A percentile compares a stretch with the other conserved stretches of the same genome.
Conservation (phyloP, 1,284 basidiomycete species). For the Marasmius sp. region DNA sequence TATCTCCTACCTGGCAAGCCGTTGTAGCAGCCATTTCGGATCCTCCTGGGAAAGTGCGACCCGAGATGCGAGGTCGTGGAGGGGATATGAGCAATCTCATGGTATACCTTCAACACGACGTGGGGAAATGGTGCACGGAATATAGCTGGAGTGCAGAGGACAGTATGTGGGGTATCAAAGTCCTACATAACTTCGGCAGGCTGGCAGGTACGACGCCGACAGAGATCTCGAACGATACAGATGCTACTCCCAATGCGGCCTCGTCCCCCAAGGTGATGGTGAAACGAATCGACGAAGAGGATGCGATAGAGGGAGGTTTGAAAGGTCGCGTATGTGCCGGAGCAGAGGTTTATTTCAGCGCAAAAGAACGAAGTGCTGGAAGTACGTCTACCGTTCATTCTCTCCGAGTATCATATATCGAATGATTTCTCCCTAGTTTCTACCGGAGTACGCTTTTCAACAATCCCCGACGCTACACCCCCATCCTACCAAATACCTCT, state of each 20-base stretch:
- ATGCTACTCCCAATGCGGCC: slow-evolving; percentile 5
- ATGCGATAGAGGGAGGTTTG: slow-evolving; percentile 86
- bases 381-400: slow-evolving; percentile 47
- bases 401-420: background rate
- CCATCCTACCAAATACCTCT: slow-evolving; percentile 55
- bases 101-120: slow-evolving; percentile 88
- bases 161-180: slow-evolving; percentile 86
- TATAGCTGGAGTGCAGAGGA: slow-evolving; percentile 95
- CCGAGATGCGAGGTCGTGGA: slow-evolving; percentile 43
- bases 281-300: slow-evolving; percentile 86
- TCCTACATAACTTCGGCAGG: slow-evolving; percentile 92
- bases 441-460: slow-evolving; percentile 90
- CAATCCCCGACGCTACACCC: slow-evolving; percentile 76
- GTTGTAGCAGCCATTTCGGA: slow-evolving; percentile 77
- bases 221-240: slow-evolving; percentile 18
- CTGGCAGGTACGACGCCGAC: slow-evolving; percentile 37
- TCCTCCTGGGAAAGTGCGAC: slow-evolving; percentile 49
- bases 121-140: slow-evolving; percentile 91
- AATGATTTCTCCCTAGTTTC: slow-evolving; percentile 60
- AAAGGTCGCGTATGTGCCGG: slow-evolving; percentile 90
- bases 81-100: slow-evolving; percentile 72
- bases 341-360: slow-evolving; percentile 92
- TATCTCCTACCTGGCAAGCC: slow-evolving; percentile 72
- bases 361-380: slow-evolving; percentile 91
- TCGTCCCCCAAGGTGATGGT: slow-evolving; percentile 30